phyloP scores from a whole-genome alignment of 192 early-diverging fungal species.

The Mortierella claussenii region DNA sequence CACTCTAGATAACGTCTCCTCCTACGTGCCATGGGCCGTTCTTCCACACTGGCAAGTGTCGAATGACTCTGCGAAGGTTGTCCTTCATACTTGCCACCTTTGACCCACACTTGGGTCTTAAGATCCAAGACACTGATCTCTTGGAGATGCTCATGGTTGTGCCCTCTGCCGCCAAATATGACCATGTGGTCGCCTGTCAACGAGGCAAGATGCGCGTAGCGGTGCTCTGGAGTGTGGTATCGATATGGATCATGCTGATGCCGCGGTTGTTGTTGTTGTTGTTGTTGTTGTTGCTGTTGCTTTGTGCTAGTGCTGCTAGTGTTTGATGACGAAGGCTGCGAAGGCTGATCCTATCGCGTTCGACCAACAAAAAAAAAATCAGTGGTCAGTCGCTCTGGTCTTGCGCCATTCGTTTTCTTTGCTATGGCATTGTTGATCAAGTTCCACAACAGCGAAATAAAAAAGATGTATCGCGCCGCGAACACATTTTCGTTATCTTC shows the following conservation, averaged over 20 bases:
- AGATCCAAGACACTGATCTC: conserved; percentile 77
- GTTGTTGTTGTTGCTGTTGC: not conserved
- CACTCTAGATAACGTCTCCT: conserved; percentile 36
- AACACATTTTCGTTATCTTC: not conserved
- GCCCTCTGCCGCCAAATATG: conserved; percentile 73
- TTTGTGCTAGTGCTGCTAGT: not conserved
- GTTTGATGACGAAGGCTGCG: not conserved
- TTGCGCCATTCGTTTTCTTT: no score
- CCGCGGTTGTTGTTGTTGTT: no score
- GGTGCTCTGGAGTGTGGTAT: conserved; percentile 59
- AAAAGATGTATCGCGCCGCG: no score
- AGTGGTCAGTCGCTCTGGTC: no score
- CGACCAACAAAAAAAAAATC: no score
- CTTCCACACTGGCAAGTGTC: conserved; percentile 16
- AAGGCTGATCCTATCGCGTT: not conserved
- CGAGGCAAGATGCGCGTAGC: conserved; percentile 73
- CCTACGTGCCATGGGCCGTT: conserved; percentile 36
- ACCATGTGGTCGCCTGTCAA: conserved; percentile 66
- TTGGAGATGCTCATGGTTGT: conserved; percentile 67
- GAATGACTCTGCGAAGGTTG: conserved; percentile 10
- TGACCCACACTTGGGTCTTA: conserved; percentile 64
- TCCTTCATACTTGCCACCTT: conserved; percentile 14
- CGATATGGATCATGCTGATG: conserved; percentile 26
- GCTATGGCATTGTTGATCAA: no score
- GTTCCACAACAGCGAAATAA: no score